These are phyloP conservation scores for Linderniella brevidens DNA, from an alignment of 257 asterid species.

Conservation along the genomic window DNA sequence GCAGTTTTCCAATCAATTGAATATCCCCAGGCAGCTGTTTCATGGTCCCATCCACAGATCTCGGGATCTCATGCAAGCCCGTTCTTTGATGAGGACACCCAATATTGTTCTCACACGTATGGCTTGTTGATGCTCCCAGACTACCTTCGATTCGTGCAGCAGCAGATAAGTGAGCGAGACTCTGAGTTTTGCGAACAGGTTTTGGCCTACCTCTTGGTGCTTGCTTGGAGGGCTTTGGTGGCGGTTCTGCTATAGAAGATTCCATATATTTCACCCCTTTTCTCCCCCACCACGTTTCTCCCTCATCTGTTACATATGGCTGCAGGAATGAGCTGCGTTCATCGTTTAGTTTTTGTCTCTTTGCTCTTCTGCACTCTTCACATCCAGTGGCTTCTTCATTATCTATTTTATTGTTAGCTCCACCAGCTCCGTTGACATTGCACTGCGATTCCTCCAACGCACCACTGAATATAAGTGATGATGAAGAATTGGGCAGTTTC, in stretches of 20 bases:
- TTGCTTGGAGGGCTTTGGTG: conserved; percentile 80
- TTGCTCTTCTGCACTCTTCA: conserved; percentile 82
- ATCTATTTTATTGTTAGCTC: conserved; percentile 29
- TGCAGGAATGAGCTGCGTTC: conserved; percentile 38
- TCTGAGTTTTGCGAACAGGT: conserved; percentile 80
- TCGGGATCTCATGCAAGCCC: conserved; percentile 42
- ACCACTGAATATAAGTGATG: conserved; percentile 16
- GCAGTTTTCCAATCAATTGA: conserved; percentile 43
- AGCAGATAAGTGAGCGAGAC: conserved; percentile 91
- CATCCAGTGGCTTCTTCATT: conserved; percentile 78
- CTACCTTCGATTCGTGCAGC: conserved; percentile 96
- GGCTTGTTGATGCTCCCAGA: conserved; percentile 96
- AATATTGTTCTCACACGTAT: conserved; percentile 68
- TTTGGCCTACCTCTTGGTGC: conserved; percentile 77
- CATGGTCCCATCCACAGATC: conserved; percentile 33
- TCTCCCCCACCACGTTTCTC: conserved; percentile 84
- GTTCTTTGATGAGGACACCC: conserved; percentile 72
- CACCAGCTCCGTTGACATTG: conserved; percentile 31
- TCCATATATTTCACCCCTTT: conserved; percentile 59
- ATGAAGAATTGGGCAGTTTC: conserved; percentile 37
- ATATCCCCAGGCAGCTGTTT: conserved; percentile 36
- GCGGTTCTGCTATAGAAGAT: conserved; percentile 56
- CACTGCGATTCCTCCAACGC: conserved; percentile 45
- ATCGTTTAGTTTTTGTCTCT: conserved; percentile 70
- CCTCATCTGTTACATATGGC: conserved; percentile 47